Conservation (phyloP, 352 stramenopile species). For the Globisporangium emineosum region DNA sequence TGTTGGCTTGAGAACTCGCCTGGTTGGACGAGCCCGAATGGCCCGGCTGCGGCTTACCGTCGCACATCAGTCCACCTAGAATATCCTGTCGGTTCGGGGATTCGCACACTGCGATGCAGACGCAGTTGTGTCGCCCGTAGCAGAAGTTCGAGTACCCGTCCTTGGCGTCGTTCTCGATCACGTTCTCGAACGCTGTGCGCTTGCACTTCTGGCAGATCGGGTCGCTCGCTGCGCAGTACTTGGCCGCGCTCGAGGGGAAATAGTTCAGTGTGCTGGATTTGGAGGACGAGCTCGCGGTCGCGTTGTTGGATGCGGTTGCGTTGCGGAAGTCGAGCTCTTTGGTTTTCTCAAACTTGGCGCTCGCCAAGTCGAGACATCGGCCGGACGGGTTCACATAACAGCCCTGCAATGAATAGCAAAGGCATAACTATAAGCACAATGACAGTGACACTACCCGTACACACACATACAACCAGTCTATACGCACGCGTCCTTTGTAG, state of each 20-base stretch:
- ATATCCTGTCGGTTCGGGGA: slow-evolving; percentile 22
- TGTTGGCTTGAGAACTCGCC: slow-evolving; percentile 17
- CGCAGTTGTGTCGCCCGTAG: slow-evolving; percentile 31
- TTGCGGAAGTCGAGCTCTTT: slow-evolving; percentile 29
- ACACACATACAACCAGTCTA: slow-evolving; percentile 19
- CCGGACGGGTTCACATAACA: slow-evolving; percentile 18
- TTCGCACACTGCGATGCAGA: slow-evolving; percentile 47
- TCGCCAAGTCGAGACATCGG: slow-evolving; percentile 13
- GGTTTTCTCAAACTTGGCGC: slow-evolving; percentile 14
- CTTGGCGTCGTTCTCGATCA: slow-evolving; percentile 40
- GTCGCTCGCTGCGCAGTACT: slow-evolving; percentile 40
- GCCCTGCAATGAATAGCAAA: slow-evolving; percentile 7
- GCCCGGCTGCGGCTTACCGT: slow-evolving; percentile 6
- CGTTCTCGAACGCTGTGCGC: slow-evolving; percentile 30
- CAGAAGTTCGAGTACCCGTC: slow-evolving; percentile 33
- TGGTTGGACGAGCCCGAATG: slow-evolving; percentile 20
- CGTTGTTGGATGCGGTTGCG: slow-evolving; percentile 11
- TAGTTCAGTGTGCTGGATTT: slow-evolving; percentile 14
- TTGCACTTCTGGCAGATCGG: slow-evolving; percentile 32
- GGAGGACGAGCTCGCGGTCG: slow-evolving; percentile 13
- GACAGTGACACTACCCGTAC: background rate
- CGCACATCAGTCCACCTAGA: slow-evolving; percentile 31
- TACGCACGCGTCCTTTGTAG: slow-evolving; percentile 20
- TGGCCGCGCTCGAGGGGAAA: slow-evolving; percentile 26
- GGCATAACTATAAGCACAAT: background rate